phyloP scores from a whole-genome alignment of 2,329 filamentous ascomycete genomes.

The Trichoderma sp. region DNA sequence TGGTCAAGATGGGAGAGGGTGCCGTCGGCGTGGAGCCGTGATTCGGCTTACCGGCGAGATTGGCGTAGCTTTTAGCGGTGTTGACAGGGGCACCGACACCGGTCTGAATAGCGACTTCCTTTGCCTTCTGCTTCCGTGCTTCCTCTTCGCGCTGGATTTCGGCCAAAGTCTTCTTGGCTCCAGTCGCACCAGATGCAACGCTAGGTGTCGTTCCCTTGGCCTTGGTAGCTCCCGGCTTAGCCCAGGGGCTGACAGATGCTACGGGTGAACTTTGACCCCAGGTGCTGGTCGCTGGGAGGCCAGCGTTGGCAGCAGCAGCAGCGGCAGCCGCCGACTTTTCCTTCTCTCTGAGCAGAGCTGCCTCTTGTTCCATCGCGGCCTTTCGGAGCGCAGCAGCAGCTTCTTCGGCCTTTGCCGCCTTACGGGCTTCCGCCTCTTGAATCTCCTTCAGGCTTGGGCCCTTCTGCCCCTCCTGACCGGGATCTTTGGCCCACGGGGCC shows the following conservation, averaged over 20 bases:
- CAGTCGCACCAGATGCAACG: constrained; percentile 26
- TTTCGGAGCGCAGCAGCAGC: constrained; percentile 73
- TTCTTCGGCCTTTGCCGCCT: constrained; percentile 86
- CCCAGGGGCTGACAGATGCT: constrained; percentile 63
- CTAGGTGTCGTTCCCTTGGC: constrained; percentile 38
- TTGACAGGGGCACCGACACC: constrained; percentile 37
- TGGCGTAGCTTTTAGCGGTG: constrained; percentile 83
- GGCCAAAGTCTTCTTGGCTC: constrained; percentile 81
- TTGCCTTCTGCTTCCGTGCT: constrained; percentile 67
- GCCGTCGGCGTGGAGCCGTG: constrained; percentile 35
- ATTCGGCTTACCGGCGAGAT: constrained; percentile 77
- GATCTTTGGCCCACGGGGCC: constrained; percentile 93
- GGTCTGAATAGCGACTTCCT: constrained; percentile 48
- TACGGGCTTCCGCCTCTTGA: constrained; percentile 90
- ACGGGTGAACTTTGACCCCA: constrained; percentile 81
- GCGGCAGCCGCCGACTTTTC: constrained; percentile 50
- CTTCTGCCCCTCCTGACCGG: constrained; percentile 65
- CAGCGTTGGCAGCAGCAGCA: constrained; percentile 61
- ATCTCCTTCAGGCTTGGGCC: constrained; percentile 95
- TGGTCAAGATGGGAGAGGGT: constrained; percentile 35
- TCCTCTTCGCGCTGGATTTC: constrained; percentile 98
- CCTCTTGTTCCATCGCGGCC: constrained; percentile 76
- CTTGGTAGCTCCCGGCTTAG: constrained; percentile 57
- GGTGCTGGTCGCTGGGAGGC: constrained; percentile 81
- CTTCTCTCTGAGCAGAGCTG: constrained; percentile 56